phyloP scores from a whole-genome alignment of 2,329 filamentous ascomycete species.

The Penicillium sp. region DNA sequence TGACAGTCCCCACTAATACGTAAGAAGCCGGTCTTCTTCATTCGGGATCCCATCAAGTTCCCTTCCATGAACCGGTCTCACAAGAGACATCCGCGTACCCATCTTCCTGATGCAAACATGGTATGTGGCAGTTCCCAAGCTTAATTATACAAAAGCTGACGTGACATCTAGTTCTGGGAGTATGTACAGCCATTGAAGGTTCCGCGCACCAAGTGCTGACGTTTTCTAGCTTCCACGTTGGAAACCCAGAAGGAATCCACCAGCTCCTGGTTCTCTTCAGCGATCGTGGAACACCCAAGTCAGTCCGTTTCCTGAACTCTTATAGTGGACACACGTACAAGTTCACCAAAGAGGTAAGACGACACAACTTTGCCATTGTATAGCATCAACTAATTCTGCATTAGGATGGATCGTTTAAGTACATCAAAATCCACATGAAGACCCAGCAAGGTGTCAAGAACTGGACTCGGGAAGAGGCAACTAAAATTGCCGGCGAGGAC shows the following conservation, averaged over 20 bases:
- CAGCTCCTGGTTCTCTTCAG: conserved; percentile 62
- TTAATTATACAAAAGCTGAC: not conserved
- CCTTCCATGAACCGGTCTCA: conserved; percentile 69
- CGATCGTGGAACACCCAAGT: conserved; percentile 62
- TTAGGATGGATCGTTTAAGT: conserved; percentile 59
- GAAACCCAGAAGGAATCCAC: conserved; percentile 61
- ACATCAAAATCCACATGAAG: conserved; percentile 57
- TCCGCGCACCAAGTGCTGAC: not conserved
- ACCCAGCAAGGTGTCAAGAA: conserved; percentile 44
- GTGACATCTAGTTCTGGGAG: conserved; percentile 29
- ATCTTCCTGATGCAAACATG: conserved; percentile 29
- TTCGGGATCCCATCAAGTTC: conserved; percentile 67
- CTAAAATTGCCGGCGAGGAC: conserved; percentile 69
- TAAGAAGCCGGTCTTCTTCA: conserved; percentile 63
- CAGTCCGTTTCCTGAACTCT: conserved; percentile 61
- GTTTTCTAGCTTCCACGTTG: conserved; percentile 45
- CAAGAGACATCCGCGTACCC: conserved; percentile 54
- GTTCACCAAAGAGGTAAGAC: conserved; percentile 4
- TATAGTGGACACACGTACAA: conserved; percentile 59
- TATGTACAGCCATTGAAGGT: conserved; percentile 9
- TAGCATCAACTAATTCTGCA: not conserved
- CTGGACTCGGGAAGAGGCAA: conserved; percentile 63
- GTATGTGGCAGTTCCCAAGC: conserved; percentile 8
- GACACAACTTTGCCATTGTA: not conserved
- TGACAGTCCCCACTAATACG: not conserved